Evolutionary conservation across 345 rosid species (phyloP), one percentile per base, ranked within the genome.

Genomic region (Linum trigynum): DNA sequence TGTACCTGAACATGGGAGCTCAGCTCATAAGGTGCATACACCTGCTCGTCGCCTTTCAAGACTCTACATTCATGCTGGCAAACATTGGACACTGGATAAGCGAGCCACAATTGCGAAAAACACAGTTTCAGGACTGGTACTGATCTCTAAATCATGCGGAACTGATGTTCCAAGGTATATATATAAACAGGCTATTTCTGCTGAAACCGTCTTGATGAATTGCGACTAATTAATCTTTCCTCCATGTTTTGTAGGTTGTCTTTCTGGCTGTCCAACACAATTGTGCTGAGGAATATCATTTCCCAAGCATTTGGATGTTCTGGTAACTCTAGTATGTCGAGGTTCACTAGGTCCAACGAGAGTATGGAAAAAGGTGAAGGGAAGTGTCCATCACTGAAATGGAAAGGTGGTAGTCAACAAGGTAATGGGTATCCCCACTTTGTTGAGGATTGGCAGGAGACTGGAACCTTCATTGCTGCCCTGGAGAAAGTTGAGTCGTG

Each of bases 31-130:
- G 83, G 84, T 88, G 68, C 97, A 87, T 45, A 83, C 99, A 2
- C 95, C 99, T 66, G 96, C 99, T 63, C 82, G 97, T 14, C 96
- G 92, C 66, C 88, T 94, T 67, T 87, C 97, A 53, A 91, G 97
- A 73, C 85, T 91, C 68, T 94, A 85, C 64, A 75, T 91, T 58
- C 95, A 94, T 84, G 88, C 96, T 40, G 85, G 92, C 72, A 94
- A 91, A 77, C 77, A 91, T 68, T 87, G 88, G 82, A 73, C 83
- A 38, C 89, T 71, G 57, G 81, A 68, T 65, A 94, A 75, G 74
- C 82, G 87, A 38, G 97, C 89, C 36, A 82, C 91, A 4, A 71
- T 87, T 66, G 97, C 97, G 66, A 87, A 80, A 74, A 87, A 86
- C 81, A 80, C 87, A 6, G 82, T 84, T 2, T 90, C 99, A 58